Evolutionary conservation across 495 filamentous ascomycete genomes (phyloP), one percentile per base, ranked within the genome.

Genomic region (Saxophila tyrrhenica): DNA sequence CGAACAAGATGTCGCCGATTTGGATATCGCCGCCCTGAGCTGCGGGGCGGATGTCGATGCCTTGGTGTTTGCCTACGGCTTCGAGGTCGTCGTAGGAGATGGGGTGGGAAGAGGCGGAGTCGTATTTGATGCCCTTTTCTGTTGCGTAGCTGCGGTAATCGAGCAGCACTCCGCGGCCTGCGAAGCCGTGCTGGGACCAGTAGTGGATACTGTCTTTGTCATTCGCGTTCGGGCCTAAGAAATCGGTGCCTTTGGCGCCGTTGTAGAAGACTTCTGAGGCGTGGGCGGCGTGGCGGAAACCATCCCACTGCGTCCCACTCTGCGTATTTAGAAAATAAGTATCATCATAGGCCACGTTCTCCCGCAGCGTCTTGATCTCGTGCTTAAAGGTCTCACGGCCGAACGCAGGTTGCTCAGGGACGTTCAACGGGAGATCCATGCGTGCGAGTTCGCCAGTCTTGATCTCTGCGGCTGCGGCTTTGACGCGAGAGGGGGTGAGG

Each of bases 231-330:
- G 76, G 69, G 45, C 77, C 75, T 42, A 70, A 56, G 56, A 83
- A 79, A 54, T 82, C 77, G 1, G 65, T 64, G 3, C 69, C 69
- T 21, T 70, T 78, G 5, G 75, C 68, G 63, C 72, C 70, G 58
- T 79, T 79, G 66, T 81, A 76, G 74, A 60, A 83, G 43, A 58
- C 65, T 15, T 45, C 67, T 59, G 54, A 70, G 3, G 74, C 60
- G 52, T 77, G 73, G 15, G 68, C 65, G 51, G 73, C 68, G 67
- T 74, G 58, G 24, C 46, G 19, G 55, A 89, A 73, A 19, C 83
- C 81, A 61, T 90, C 86, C 86, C 86, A 89, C 67, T 91, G 86
- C 2, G 81, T 84, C 23, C 78, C 78, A 59, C 79, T 77, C 62
- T 89, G 85, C 0, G 85, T 87, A 65, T 89, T 89, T 66, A 89